Evolutionary conservation across 2,329 filamentous ascomycete species (phyloP).

Genomic region (Ophiostoma sp.): DNA sequence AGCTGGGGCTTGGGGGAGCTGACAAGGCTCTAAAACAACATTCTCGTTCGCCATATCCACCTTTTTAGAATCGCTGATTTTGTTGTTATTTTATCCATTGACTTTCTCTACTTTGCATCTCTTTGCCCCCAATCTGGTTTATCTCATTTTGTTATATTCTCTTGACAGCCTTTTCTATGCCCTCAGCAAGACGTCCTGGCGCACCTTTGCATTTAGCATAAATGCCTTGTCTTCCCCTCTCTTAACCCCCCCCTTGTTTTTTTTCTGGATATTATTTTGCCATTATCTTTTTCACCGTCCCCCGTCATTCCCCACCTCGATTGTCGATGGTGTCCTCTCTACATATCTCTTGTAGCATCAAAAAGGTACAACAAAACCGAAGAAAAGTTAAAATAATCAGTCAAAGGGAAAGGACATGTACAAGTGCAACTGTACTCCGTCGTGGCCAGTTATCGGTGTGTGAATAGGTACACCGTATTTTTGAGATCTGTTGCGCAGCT

Average conservation of each 20-base stretch:
- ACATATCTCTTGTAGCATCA: neutral
- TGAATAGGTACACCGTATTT: neutral
- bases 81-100: neutral
- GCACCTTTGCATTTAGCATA: constrained; percentile 22
- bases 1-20: neutral
- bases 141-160: neutral
- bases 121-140: neutral
- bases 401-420: neutral
- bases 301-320: neutral
- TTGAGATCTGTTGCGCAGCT: neutral
- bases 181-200: constrained; percentile 11
- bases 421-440: neutral
- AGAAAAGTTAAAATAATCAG: neutral
- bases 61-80: neutral
- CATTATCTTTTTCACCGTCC: neutral
- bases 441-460: neutral
- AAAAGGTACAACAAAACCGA: neutral
- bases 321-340: neutral
- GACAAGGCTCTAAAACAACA: neutral
- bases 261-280: neutral
- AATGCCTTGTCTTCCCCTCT: constrained; percentile 18
- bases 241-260: neutral
- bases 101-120: neutral
- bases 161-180: no score
- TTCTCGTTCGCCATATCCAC: neutral